Conservation (phyloP, 1,139 yeast genomes). For the Candida sp. region DNA sequence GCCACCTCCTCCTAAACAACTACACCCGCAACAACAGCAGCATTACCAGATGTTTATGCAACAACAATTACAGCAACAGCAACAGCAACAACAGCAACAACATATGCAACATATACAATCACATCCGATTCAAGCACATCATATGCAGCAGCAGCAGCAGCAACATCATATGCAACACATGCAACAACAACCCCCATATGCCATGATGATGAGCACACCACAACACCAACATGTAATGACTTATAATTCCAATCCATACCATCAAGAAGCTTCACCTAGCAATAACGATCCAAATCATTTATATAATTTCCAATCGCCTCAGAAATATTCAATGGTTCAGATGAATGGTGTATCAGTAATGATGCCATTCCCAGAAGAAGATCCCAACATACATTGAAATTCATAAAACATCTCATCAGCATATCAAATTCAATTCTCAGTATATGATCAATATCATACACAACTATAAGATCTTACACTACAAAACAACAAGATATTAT, state of each 20-base stretch:
- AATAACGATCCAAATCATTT: conserved; percentile 1
- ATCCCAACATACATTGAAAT: neutral
- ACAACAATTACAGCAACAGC: conserved; percentile 4
- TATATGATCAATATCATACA: no score
- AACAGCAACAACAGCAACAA: conserved; percentile 4
- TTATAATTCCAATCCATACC: conserved; percentile 11
- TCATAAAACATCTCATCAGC: neutral
- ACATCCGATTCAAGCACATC: conserved; percentile 7
- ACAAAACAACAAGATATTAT: no score
- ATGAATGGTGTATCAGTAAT: conserved; percentile 4
- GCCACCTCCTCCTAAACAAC: conserved; percentile 21
- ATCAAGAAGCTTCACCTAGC: conserved; percentile 5
- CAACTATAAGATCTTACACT: no score
- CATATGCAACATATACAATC: conserved; percentile 5
- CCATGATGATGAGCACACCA: conserved; percentile 47
- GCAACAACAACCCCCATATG: conserved; percentile 17
- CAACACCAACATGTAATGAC: conserved; percentile 26
- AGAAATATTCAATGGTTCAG: conserved; percentile 1
- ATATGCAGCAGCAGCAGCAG: conserved; percentile 10
- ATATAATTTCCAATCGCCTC: conserved; percentile 1
- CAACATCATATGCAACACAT: conserved; percentile 13
- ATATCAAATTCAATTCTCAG: neutral
- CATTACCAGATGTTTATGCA: conserved; percentile 6
- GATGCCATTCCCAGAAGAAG: conserved; percentile 4
- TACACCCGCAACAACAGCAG: conserved; percentile 11